Evolutionary conservation across 345 rosid genomes (phyloP), one percentile per base, ranked within the genome.

Genomic region (Conringia planisiliqua): DNA sequence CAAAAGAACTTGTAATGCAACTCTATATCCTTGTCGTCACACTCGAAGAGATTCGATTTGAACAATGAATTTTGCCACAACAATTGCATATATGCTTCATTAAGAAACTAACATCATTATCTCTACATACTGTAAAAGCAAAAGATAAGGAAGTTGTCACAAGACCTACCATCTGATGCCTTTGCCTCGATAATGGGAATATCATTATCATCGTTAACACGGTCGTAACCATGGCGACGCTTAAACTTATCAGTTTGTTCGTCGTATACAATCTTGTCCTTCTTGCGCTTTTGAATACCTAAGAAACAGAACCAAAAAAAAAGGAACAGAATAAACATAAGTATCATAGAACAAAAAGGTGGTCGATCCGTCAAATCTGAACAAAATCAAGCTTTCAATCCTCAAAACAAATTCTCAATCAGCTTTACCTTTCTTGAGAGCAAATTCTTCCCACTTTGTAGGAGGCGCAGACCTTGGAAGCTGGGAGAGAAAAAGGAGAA

Each of bases 211-310:
- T 94, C 95, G 75, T 90, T 87, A 60, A 90, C 98, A 71, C 95
- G 96, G 76, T 94, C 97, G 63, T 88, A 94, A 51, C 98, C 97
- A 82, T 79, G 88, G 27, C 92, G 85, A 27, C 95, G 95, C 80
- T 94, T 94, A 89, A 97, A 94, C 17, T 85, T 52, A 54, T 81
- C 82, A 26, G 98, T 94, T 85, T 86, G 95, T 67, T 90, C 93
- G 62, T 94, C 97, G 84, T 89, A 94, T 1, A 85, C 77, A 72
- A 85, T 80, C 81, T 94, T 94, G 82, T 94, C 97, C 67, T 85
- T 94, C 75, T 90, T 91, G 32, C 82, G 90, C 18, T 94, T 88
- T 85, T 84, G 80, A 78, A 94, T 94, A 66, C 97, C 97, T 91
- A 82, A 64, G 66, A 81, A 66, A 78, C 62, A 67, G 39, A 67